Percentiles rank a stretch among this genome's conserved stretches.
Evolutionary conservation across 2,329 filamentous ascomycete species (phyloP).

Genomic region (Epichloe hybrida): DNA sequence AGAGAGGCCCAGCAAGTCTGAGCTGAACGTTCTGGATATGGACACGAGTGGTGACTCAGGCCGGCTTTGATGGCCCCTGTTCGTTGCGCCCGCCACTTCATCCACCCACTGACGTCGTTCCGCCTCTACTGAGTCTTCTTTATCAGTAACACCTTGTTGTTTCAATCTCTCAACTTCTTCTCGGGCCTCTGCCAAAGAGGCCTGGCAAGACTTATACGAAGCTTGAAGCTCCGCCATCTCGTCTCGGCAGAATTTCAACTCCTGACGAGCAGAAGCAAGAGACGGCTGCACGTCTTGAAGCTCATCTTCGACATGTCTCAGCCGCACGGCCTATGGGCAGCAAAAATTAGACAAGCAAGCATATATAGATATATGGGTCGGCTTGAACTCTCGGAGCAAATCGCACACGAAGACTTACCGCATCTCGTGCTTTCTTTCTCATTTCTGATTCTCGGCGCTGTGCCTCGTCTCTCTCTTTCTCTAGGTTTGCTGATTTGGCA

Average conservation of each 20-base stretch:
- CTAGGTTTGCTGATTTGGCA: constrained; percentile 60
- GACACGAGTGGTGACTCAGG: constrained; percentile 42
- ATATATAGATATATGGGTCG: not conserved
- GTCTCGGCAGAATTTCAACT: constrained; percentile 45
- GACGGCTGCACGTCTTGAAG: constrained; percentile 55
- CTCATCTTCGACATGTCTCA: constrained; percentile 65
- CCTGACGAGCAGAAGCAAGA: constrained; percentile 49
- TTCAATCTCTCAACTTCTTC: constrained; percentile 36
- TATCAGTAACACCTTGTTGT: constrained; percentile 20
- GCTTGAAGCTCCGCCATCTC: constrained; percentile 49
- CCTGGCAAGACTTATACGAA: constrained; percentile 52
- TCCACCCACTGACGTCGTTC: constrained; percentile 27
- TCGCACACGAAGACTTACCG: constrained; percentile 38
- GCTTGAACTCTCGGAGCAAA: not conserved
- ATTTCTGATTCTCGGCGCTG: constrained; percentile 73
- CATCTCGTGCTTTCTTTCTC: constrained; percentile 77
- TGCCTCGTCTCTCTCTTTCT: constrained; percentile 85
- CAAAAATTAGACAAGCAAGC: not conserved
- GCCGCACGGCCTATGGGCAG: constrained; percentile 40
- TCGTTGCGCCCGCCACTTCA: constrained; percentile 28
- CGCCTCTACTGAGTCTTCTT: not conserved
- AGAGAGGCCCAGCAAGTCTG: constrained; percentile 37
- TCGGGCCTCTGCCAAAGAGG: constrained; percentile 43
- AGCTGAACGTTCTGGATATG: constrained; percentile 38
- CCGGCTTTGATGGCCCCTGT: constrained; percentile 31